Percentiles rank a stretch among this genome's conserved stretches.
These are phyloP conservation scores for Coprinopsis marcescibilis DNA, from an alignment of 768 basidiomycete genomes.

Conservation along the genomic window DNA sequence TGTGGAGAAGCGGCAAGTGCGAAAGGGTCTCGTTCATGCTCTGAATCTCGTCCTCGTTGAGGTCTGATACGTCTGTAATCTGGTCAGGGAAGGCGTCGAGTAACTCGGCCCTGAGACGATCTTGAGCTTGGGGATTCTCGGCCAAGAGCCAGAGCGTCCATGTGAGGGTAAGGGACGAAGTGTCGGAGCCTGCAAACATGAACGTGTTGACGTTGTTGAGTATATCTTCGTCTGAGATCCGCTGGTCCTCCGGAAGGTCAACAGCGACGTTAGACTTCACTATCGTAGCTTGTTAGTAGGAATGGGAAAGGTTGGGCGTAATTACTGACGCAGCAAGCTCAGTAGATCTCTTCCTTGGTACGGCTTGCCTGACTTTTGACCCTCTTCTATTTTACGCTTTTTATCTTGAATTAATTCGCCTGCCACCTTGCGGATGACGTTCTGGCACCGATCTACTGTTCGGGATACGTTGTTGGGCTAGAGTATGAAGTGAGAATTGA, in stretches of 20 bases:
- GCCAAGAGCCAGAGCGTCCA: constrained; percentile 82
- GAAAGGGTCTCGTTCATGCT: constrained; percentile 53
- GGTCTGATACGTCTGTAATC: constrained; percentile 31
- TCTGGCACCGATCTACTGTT: constrained; percentile 51
- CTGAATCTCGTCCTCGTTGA: constrained; percentile 61
- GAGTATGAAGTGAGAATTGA: background rate
- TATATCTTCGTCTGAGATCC: constrained; percentile 84
- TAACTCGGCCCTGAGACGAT: constrained; percentile 66
- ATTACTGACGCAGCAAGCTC: constrained; percentile 61
- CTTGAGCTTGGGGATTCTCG: constrained; percentile 59
- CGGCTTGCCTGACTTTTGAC: constrained; percentile 41
- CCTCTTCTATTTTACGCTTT: constrained; percentile 64
- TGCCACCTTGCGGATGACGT: constrained; percentile 64
- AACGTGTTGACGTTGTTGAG: constrained; percentile 84
- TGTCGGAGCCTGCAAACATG: constrained; percentile 88
- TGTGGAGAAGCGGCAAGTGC: constrained; percentile 65
- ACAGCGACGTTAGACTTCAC: constrained; percentile 79
- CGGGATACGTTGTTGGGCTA: constrained; percentile 51
- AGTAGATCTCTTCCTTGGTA: constrained; percentile 71
- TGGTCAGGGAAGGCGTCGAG: constrained; percentile 35
- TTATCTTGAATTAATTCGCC: constrained; percentile 74
- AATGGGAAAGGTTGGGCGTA: background rate
- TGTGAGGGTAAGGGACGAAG: constrained; percentile 74
- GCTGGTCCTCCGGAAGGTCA: constrained; percentile 61
- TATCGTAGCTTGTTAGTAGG: constrained; percentile 22